A percentile compares a stretch with the other conserved stretches of the same genome.
Evolutionary conservation across 2,329 filamentous ascomycete species (phyloP).

Genomic region (Tolypocladium cylindrosporum): DNA sequence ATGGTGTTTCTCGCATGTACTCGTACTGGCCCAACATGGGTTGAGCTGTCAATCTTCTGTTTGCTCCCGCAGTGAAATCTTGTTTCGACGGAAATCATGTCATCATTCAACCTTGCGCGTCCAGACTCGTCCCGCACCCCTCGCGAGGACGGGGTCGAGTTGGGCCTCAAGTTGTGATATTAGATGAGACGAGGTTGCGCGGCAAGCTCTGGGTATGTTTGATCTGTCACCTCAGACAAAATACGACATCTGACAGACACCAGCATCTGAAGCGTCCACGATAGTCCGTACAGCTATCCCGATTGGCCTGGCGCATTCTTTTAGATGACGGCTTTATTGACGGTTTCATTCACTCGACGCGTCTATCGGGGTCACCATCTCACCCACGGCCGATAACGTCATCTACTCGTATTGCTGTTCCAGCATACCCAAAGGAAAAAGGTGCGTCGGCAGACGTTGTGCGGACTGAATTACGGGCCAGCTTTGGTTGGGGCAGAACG

Average conservation of each 20-base stretch:
- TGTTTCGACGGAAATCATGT: background rate
- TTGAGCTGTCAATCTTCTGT: background rate
- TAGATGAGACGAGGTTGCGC: background rate
- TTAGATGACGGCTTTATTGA: background rate
- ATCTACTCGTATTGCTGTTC: background rate
- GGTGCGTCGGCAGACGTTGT: background rate
- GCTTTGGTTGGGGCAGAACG: background rate
- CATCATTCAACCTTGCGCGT: background rate
- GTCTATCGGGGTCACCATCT: background rate
- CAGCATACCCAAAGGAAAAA: background rate
- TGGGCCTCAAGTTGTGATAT: background rate
- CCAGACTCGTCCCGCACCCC: background rate
- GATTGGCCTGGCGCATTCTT: background rate
- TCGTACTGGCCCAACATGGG: background rate
- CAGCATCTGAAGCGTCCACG: slow-evolving; percentile 1
- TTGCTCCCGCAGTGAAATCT: background rate
- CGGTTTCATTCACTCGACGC: background rate
- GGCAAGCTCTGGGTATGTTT: slow-evolving; percentile 1
- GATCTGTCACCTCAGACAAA: slow-evolving; percentile 7
- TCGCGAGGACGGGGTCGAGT: background rate
- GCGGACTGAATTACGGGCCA: background rate
- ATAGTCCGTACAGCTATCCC: background rate
- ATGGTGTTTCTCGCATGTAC: background rate
- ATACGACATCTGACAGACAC: slow-evolving; percentile 7
- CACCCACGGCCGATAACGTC: background rate